Evolutionary conservation across 2,329 filamentous ascomycete genomes (phyloP).

Genomic region (Emmonsia crescens): DNA sequence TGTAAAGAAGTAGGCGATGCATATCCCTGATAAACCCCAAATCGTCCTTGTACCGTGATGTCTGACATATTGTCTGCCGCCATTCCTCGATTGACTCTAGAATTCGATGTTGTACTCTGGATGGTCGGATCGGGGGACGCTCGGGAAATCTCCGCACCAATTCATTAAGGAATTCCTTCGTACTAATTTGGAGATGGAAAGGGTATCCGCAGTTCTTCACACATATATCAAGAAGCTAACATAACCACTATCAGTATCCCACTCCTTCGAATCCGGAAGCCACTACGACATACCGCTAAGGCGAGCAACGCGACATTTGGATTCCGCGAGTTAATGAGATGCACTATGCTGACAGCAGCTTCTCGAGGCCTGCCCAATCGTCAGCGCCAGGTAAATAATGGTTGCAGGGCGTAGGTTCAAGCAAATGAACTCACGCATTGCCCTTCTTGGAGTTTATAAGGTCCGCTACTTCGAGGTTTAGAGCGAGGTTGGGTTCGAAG

Average conservation of each 20-base stretch:
- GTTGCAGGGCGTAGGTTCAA: neutral
- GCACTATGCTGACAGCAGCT: constrained; percentile 84
- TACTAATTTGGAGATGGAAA: constrained; percentile 96
- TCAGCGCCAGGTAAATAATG: constrained; percentile 14
- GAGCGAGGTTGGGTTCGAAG: constrained; percentile 91
- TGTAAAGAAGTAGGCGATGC: constrained; percentile 91
- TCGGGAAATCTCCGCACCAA: constrained; percentile 93
- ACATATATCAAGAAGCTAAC: constrained; percentile 83
- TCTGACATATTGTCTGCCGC: constrained; percentile 96
- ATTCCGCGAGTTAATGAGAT: constrained; percentile 93
- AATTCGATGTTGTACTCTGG: constrained; percentile 82
- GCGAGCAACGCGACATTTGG: constrained; percentile 88
- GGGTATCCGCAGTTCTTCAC: constrained; percentile 99
- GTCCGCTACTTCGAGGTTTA: constrained; percentile 94
- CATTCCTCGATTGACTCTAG: constrained; percentile 97
- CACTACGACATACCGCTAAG: constrained; percentile 47
- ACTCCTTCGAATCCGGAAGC: constrained; percentile 10
- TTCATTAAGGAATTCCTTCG: constrained; percentile 98
- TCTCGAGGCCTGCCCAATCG: constrained; percentile 60
- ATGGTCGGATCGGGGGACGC: constrained; percentile 73
- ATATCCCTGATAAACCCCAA: constrained; percentile 94
- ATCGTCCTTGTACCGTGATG: constrained; percentile 94
- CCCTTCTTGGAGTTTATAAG: constrained; percentile 97
- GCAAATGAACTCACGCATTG: constrained; percentile 49
- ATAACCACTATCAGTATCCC: constrained; percentile 4